Conservation (phyloP, 495 filamentous ascomycete genomes). For the Penicillium roqueforti region DNA sequence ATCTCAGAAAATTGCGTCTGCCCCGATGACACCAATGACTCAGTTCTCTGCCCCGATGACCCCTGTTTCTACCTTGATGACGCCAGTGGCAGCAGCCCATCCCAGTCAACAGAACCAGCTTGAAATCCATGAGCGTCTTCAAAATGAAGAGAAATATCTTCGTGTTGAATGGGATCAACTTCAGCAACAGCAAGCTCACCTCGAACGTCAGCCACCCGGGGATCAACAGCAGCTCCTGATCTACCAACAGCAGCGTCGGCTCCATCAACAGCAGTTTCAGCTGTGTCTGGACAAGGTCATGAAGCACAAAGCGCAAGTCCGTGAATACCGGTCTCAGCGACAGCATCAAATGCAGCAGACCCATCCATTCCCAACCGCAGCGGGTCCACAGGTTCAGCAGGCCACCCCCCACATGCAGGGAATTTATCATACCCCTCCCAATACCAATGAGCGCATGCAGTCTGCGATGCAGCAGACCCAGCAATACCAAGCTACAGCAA, state of each 20-base stretch:
- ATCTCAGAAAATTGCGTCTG: neutral
- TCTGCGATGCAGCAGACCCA: neutral
- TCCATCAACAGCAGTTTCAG: neutral
- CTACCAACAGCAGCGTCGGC: neutral
- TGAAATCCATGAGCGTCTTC: neutral
- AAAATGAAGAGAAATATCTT: neutral
- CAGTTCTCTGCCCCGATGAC: neutral
- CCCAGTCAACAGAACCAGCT: neutral
- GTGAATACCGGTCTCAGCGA: neutral
- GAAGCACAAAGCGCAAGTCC: neutral
- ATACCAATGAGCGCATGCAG: neutral
- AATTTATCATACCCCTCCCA: neutral
- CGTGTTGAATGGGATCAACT: neutral
- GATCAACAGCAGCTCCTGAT: neutral
- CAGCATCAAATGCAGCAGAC: neutral
- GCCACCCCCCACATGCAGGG: neutral
- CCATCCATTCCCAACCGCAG: neutral
- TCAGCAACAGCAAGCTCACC: neutral
- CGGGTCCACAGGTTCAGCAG: neutral
- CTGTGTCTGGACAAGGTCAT: neutral
- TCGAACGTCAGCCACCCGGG: neutral
- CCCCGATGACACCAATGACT: neutral
- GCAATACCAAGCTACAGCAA: too few relatives aligned
- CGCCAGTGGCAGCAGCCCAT: neutral
- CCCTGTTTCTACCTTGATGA: neutral